Evolutionary conservation across 1,139 yeast species (phyloP).

Genomic region (Magnusiomyces paraingens): DNA sequence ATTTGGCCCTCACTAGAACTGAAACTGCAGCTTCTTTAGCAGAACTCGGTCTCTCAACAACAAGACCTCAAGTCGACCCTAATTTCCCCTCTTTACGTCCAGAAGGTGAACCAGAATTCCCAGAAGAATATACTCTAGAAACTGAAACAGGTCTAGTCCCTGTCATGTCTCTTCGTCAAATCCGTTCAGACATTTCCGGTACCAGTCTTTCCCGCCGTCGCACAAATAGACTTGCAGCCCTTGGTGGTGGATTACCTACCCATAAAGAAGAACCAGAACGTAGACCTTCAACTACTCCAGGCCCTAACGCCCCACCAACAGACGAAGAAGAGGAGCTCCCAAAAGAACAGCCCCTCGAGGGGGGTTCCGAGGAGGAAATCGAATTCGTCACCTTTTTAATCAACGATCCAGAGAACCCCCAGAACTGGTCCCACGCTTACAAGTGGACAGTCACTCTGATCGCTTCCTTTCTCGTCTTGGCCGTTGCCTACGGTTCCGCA

Average conservation of each 20-base stretch:
- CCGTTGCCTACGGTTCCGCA: conserved; percentile 88
- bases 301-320: background rate
- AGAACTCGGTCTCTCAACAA: conserved; percentile 52
- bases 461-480: conserved; percentile 62
- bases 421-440: conserved; percentile 58
- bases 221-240: background rate
- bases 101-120: conserved; percentile 59
- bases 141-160: conserved; percentile 84
- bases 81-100: conserved; percentile 44
- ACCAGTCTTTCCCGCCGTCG: background rate
- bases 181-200: conserved; percentile 19
- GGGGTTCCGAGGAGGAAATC: conserved; percentile 42
- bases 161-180: conserved; percentile 54
- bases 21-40: conserved; percentile 66
- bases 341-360: conserved; percentile 11
- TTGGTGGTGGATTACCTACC: conserved; percentile 1
- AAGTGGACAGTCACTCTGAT: conserved; percentile 67
- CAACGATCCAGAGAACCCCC: conserved; percentile 81
- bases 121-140: conserved; percentile 85
- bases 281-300: background rate
- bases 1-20: conserved; percentile 34
- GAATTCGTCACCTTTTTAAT: conserved; percentile 75
- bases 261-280: conserved; percentile 6
- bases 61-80: conserved; percentile 49
- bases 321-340: background rate